Evolutionary conservation across 106 monocot genomes (phyloP).

Genomic region (Xerophyta viscosa): DNA sequence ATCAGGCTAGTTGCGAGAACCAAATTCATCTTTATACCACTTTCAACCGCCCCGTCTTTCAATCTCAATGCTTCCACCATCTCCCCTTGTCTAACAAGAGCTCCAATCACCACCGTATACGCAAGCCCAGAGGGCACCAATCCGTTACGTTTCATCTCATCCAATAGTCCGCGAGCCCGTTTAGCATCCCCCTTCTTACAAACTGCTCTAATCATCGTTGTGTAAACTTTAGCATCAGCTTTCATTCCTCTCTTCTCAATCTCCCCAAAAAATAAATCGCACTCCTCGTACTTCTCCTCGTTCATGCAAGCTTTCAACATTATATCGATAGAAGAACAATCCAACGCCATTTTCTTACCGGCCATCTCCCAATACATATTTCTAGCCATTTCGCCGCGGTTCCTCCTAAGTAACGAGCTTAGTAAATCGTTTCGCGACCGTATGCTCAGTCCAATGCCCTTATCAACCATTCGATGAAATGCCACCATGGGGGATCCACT

Average conservation of each 20-base stretch:
- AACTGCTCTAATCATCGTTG: constrained; percentile 20
- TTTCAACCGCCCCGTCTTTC: constrained; percentile 44
- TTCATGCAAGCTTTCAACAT: constrained; percentile 51
- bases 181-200: constrained; percentile 34
- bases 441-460: constrained; percentile 19
- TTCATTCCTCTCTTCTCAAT: constrained; percentile 18
- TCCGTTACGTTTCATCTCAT: constrained; percentile 33
- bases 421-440: constrained; percentile 34
- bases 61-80: constrained; percentile 42
- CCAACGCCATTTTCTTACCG: constrained; percentile 23
- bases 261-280: constrained; percentile 32
- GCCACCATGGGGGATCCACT: constrained; percentile 22
- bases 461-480: constrained; percentile 27
- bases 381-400: constrained; percentile 9
- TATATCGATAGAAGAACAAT: constrained; percentile 32
- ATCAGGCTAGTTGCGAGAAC: constrained; percentile 40
- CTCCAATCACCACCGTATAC: constrained; percentile 34
- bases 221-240: constrained; percentile 29
- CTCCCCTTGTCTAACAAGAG: constrained; percentile 42
- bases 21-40: constrained; percentile 18
- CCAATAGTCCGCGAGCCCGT: constrained; percentile 32
- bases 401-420: constrained; percentile 13
- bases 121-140: constrained; percentile 26
- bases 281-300: constrained; percentile 23
- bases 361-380: constrained; percentile 32